phyloP scores from a whole-genome alignment of 345 rosid species.

The Capsella bursapastoris region DNA sequence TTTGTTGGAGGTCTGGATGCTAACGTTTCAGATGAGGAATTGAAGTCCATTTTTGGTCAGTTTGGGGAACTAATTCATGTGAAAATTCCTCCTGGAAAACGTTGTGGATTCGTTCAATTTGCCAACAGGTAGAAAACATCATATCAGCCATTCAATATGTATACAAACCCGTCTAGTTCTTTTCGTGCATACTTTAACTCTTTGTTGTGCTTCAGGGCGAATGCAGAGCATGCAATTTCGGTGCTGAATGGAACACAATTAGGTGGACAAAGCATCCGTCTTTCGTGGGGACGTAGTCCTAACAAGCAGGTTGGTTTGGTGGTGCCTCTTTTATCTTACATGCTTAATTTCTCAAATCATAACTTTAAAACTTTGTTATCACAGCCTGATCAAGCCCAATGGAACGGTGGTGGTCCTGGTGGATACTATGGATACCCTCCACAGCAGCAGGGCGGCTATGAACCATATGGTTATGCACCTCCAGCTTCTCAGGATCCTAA shows the following conservation, averaged over 20 bases:
- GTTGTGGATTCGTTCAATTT: conserved; percentile 97
- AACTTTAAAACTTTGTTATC: conserved; percentile 36
- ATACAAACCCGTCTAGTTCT: background rate
- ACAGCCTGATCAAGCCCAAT: conserved; percentile 81
- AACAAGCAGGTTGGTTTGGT: conserved; percentile 73
- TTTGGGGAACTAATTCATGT: conserved; percentile 90
- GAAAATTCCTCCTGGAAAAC: conserved; percentile 95
- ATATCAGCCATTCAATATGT: background rate
- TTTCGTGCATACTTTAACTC: conserved; percentile 2
- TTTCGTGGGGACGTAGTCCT: conserved; percentile 98
- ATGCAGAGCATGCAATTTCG: conserved; percentile 84
- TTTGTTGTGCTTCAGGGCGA: conserved; percentile 49
- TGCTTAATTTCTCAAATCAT: background rate
- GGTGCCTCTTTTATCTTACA: background rate
- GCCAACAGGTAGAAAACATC: conserved; percentile 62
- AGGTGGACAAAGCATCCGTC: conserved; percentile 88
- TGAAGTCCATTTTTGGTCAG: conserved; percentile 77
- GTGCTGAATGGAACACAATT: conserved; percentile 75
- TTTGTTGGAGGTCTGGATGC: conserved; percentile 94
- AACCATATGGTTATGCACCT: conserved; percentile 78
- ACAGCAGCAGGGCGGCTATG: conserved; percentile 77
- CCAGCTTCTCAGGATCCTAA: conserved; percentile 69
- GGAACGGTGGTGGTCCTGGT: conserved; percentile 69
- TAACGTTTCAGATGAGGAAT: conserved; percentile 74
- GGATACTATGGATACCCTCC: conserved; percentile 57